These are phyloP conservation scores for Xerocomellus chrysenteron DNA, from an alignment of 768 basidiomycete species.

Conservation along the genomic window DNA sequence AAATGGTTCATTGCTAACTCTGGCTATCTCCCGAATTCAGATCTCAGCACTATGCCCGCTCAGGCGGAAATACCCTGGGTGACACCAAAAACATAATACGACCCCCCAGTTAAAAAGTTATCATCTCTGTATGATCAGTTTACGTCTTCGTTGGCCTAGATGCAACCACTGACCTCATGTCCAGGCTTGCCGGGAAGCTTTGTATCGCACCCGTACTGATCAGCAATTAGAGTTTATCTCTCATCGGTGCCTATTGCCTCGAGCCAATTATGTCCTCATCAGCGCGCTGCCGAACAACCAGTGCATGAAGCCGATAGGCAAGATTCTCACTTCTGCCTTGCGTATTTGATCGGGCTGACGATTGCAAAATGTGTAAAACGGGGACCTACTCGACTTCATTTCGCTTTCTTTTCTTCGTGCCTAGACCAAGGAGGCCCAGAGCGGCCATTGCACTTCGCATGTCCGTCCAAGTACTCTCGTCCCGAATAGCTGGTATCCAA, in stretches of 20 bases:
- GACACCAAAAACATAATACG: background rate
- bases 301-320: background rate
- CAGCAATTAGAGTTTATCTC: background rate
- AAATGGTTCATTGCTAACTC: background rate
- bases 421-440: background rate
- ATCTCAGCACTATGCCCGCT: slow-evolving; percentile 3
- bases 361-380: background rate
- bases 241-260: background rate
- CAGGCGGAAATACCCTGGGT: background rate
- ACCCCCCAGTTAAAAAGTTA: background rate
- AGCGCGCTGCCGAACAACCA: background rate
- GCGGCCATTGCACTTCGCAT: background rate
- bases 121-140: background rate
- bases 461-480: background rate
- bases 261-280: background rate
- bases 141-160: background rate
- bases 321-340: background rate
- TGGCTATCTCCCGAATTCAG: background rate
- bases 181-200: background rate
- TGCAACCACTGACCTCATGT: background rate
- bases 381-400: background rate
- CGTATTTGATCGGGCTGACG: background rate
- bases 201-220: slow-evolving; percentile 1
- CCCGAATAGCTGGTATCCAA: background rate
- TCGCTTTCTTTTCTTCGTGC: background rate